Percentiles rank a stretch among this genome's conserved stretches.
Conservation (phyloP, 2,329 filamentous ascomycete species). For the Erysiphe neolycopersici region DNA sequence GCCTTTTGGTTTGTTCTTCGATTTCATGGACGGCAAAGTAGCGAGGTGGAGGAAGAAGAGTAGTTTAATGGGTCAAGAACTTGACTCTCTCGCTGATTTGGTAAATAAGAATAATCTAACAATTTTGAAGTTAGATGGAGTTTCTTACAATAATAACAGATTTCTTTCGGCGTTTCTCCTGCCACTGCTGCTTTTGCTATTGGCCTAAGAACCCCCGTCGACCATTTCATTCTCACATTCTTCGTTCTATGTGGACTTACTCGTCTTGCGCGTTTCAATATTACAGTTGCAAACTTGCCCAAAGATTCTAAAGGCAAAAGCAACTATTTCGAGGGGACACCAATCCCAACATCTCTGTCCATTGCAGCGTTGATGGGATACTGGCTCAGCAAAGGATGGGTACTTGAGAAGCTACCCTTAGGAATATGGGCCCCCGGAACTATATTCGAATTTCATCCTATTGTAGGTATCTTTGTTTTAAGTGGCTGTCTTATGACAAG, state of each 20-base stretch:
- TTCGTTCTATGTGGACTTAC: conserved; percentile 92
- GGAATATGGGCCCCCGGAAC: conserved; percentile 43
- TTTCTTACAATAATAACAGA: conserved; percentile 22
- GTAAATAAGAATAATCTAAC: conserved; percentile 20
- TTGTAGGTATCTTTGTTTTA: conserved; percentile 54
- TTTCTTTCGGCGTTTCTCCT: conserved; percentile 84
- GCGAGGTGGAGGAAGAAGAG: conserved; percentile 93
- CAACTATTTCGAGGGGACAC: conserved; percentile 88
- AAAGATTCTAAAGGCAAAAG: conserved; percentile 84
- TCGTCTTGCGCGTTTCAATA: conserved; percentile 87
- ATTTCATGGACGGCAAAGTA: conserved; percentile 93
- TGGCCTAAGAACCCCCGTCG: conserved; percentile 58
- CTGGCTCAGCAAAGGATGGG: conserved; percentile 62
- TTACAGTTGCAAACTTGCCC: conserved; percentile 67
- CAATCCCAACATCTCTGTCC: conserved; percentile 69
- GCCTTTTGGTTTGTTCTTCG: conserved; percentile 85
- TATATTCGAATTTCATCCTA: conserved; percentile 57
- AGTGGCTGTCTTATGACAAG: conserved; percentile 89
- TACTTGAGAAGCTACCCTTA: conserved; percentile 50
- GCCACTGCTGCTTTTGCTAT: conserved; percentile 71
- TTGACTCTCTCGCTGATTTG: conserved; percentile 86
- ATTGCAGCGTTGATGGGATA: conserved; percentile 69
- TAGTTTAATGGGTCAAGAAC: conserved; percentile 89
- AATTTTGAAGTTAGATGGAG: neutral
- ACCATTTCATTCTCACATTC: conserved; percentile 55